Evolutionary conservation across 2,329 filamentous ascomycete genomes (phyloP).

Genomic region (Sclerotinia sclerotiorum): DNA sequence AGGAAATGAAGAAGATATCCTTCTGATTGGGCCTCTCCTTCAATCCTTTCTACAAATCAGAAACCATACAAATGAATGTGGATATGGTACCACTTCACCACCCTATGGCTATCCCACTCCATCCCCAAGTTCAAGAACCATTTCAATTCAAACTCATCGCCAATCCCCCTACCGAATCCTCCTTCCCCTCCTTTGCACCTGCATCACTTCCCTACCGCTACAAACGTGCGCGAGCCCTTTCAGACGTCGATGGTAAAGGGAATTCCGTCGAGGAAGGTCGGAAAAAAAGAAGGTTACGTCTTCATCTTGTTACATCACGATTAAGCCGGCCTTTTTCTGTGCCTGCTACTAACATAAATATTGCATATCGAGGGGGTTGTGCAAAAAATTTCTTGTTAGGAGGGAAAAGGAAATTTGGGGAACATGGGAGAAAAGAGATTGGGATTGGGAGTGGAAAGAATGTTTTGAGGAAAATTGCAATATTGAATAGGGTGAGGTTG

Average conservation of each 20-base stretch:
- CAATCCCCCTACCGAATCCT: constrained; percentile 35
- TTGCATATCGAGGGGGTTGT: constrained; percentile 55
- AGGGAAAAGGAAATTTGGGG: constrained; percentile 29
- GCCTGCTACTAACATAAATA: constrained; percentile 57
- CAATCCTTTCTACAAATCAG: neutral
- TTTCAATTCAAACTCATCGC: constrained; percentile 21
- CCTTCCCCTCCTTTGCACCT: constrained; percentile 41
- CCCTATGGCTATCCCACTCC: constrained; percentile 22
- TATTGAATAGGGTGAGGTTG: constrained; percentile 60
- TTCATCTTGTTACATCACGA: constrained; percentile 65
- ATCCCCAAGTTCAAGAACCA: constrained; percentile 30
- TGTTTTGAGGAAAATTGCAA: constrained; percentile 59
- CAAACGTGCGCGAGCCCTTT: constrained; percentile 40
- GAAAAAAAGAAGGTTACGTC: constrained; percentile 67
- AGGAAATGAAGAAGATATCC: constrained; percentile 39
- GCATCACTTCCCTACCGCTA: constrained; percentile 26
- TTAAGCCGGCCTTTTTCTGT: constrained; percentile 68
- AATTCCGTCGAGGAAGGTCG: constrained; percentile 31
- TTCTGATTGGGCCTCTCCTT: constrained; percentile 29
- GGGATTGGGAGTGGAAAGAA: constrained; percentile 43
- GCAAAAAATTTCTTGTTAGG: constrained; percentile 47
- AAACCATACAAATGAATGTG: constrained; percentile 29
- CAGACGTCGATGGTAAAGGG: constrained; percentile 40
- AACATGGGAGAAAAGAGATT: constrained; percentile 45
- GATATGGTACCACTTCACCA: constrained; percentile 36